A percentile compares a stretch with the other conserved stretches of the same genome.
Evolutionary conservation across 2,329 filamentous ascomycete species (phyloP).

Genomic region (Helminthosporium solani): DNA sequence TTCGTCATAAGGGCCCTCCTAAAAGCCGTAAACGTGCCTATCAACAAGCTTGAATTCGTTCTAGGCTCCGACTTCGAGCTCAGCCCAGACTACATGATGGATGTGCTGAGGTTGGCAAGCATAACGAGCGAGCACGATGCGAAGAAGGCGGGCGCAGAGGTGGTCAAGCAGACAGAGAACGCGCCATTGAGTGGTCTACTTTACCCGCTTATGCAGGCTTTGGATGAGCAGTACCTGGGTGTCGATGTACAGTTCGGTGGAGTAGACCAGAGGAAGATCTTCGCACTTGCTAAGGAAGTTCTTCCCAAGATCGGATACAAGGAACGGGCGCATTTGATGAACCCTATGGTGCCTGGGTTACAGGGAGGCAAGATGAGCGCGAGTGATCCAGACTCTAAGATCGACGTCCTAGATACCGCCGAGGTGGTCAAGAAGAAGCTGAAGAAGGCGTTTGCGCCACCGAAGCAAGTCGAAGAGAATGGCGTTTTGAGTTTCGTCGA

Average conservation of each 20-base stretch:
- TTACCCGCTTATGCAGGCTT: constrained; percentile 83
- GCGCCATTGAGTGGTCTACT: constrained; percentile 71
- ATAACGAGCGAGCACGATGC: constrained; percentile 76
- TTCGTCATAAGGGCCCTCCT: constrained; percentile 73
- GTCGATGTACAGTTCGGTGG: constrained; percentile 84
- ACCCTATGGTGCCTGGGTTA: constrained; percentile 87
- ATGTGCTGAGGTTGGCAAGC: constrained; percentile 74
- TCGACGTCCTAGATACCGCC: constrained; percentile 82
- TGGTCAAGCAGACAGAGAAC: constrained; percentile 88
- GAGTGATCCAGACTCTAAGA: constrained; percentile 75
- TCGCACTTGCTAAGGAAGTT: constrained; percentile 80
- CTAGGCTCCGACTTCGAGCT: constrained; percentile 81
- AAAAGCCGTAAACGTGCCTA: constrained; percentile 74
- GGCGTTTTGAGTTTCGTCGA: constrained; percentile 85
- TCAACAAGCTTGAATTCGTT: constrained; percentile 78
- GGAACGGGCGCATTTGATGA: constrained; percentile 71
- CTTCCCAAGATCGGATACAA: constrained; percentile 84
- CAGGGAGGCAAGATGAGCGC: constrained; percentile 77
- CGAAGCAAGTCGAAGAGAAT: constrained; percentile 77
- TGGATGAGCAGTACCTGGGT: constrained; percentile 81
- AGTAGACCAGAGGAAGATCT: constrained; percentile 84
- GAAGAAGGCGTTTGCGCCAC: constrained; percentile 77
- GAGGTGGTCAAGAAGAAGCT: constrained; percentile 67
- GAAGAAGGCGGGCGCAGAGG: constrained; percentile 86
- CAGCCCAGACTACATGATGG: constrained; percentile 72